Base-by-base conservation (phyloP, 2,329 filamentous ascomycete species). In the Thielaviopsis musarum region DNA sequence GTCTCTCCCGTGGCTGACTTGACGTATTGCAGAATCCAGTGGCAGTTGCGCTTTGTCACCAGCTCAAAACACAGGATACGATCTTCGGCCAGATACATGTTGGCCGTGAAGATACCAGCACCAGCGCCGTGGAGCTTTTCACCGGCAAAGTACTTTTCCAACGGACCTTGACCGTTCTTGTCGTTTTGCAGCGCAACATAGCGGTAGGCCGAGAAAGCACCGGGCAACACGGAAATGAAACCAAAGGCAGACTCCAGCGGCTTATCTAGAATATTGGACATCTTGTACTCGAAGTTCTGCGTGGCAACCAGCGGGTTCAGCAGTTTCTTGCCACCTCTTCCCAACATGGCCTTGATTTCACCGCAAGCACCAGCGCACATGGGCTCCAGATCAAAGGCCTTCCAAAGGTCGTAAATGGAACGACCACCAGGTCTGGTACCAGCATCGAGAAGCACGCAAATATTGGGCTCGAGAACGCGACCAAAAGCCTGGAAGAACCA, bases 401-500 rank as follows among this genome's bases (percentile, higher is more conserved):
- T 96, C 93, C 93, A 98, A 3, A 98, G 79, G 64, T 96, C 89
- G 72, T 98, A 98, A 69, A 98, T 93, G 21, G 91, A 97, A 70
- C 90, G 90, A 64, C 84, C 87, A 58, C 93, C 93, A 0, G 93
- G 93, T 65, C 90, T 91, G 0, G 93, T 98, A 75, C 93, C 93
- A 1, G 93, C 93, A 72, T 98, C 93, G 64, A 98, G 82, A 57
- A 98, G 79, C 12, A 97, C 91, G 68, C 93, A 97, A 65, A 98
- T 95, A 67, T 97, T 97, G 48, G 93, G 93, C 63, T 97, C 86
- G 52, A 98, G 74, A 2, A 97, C 87, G 22, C 84, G 82, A 34
- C 93, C 93, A 70, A 98, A 98, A 0, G 91, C 93, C 66, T 94
- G 87, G 78, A 98, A 98, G 75, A 98, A 97, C 93, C 93, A 98